These are phyloP conservation scores for Lachancea waltii DNA, from an alignment of 805 yeast species.

Conservation along the genomic window DNA sequence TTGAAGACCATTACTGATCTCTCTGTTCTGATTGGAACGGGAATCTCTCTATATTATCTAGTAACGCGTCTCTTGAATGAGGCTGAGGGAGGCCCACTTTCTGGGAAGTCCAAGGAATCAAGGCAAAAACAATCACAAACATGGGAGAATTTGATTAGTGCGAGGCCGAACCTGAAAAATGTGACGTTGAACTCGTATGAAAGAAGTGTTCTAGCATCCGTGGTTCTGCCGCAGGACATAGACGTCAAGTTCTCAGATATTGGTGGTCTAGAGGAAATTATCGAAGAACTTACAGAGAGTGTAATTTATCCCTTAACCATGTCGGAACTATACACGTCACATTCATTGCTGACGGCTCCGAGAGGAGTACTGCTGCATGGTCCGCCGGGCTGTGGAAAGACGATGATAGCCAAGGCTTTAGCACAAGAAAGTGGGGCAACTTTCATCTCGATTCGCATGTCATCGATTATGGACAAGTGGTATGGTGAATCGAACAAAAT, in stretches of 20 bases:
- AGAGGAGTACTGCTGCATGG: slow-evolving; percentile 90
- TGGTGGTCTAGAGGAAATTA: slow-evolving; percentile 80
- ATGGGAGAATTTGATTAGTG: slow-evolving; percentile 47
- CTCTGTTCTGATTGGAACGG: slow-evolving; percentile 52
- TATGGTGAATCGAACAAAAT: slow-evolving; percentile 94
- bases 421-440: slow-evolving; percentile 90
- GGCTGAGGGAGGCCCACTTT: slow-evolving; percentile 38
- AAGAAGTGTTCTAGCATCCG: slow-evolving; percentile 63
- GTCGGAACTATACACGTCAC: slow-evolving; percentile 68
- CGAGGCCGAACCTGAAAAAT: slow-evolving; percentile 51
- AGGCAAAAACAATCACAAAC: slow-evolving; percentile 55
- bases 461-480: slow-evolving; percentile 94
- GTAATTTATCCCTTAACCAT: slow-evolving; percentile 79
- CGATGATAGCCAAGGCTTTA: slow-evolving; percentile 93
- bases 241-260: slow-evolving; percentile 68
- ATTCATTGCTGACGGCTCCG: slow-evolving; percentile 80
- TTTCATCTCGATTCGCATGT: slow-evolving; percentile 86
- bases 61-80: slow-evolving; percentile 40
- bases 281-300: slow-evolving; percentile 81
- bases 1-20: slow-evolving; percentile 40
- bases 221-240: slow-evolving; percentile 81
- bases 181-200: slow-evolving; percentile 64
- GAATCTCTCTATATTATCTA: slow-evolving; percentile 63
- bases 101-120: slow-evolving; percentile 45
- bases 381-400: slow-evolving; percentile 97